These are phyloP conservation scores for Lentinula lateritia DNA, from an alignment of 768 basidiomycete genomes.

Conservation along the genomic window DNA sequence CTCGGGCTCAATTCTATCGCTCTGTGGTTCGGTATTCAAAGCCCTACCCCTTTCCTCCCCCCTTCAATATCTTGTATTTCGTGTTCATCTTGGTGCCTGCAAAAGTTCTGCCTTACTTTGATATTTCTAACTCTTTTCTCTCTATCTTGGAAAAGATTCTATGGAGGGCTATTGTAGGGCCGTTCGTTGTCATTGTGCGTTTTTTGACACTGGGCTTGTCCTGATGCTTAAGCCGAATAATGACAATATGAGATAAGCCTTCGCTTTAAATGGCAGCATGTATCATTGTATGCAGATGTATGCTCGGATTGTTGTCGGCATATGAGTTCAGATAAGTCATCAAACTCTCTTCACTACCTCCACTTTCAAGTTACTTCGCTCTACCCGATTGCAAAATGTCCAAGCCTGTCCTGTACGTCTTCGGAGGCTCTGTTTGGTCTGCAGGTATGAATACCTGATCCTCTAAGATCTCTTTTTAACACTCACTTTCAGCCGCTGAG, in stretches of 20 bases:
- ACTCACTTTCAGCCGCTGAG: slow-evolving; percentile 12
- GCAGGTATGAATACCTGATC: slow-evolving; percentile 7
- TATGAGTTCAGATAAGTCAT: neutral
- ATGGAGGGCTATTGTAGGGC: slow-evolving; percentile 39
- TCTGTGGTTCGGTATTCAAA: slow-evolving; percentile 29
- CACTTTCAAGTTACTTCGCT: neutral
- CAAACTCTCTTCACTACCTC: neutral
- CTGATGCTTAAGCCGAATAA: neutral
- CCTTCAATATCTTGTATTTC: slow-evolving; percentile 40
- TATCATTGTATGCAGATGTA: no score
- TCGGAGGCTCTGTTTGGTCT: slow-evolving; percentile 21
- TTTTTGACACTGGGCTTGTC: neutral
- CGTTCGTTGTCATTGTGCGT: slow-evolving; percentile 24
- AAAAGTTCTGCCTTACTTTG: slow-evolving; percentile 12
- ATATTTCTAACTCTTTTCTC: slow-evolving; percentile 12
- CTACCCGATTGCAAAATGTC: slow-evolving; percentile 8
- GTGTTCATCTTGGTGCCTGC: slow-evolving; percentile 18
- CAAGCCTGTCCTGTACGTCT: slow-evolving; percentile 20
- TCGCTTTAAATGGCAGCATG: no score
- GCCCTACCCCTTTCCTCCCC: slow-evolving; percentile 42
- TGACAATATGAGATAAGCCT: neutral
- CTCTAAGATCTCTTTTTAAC: neutral
- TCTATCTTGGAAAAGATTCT: slow-evolving; percentile 23
- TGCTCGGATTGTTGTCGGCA: neutral
- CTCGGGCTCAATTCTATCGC: slow-evolving; percentile 34